phyloP scores from a whole-genome alignment of 1,284 basidiomycete genomes.

The Peniophora sp. region DNA sequence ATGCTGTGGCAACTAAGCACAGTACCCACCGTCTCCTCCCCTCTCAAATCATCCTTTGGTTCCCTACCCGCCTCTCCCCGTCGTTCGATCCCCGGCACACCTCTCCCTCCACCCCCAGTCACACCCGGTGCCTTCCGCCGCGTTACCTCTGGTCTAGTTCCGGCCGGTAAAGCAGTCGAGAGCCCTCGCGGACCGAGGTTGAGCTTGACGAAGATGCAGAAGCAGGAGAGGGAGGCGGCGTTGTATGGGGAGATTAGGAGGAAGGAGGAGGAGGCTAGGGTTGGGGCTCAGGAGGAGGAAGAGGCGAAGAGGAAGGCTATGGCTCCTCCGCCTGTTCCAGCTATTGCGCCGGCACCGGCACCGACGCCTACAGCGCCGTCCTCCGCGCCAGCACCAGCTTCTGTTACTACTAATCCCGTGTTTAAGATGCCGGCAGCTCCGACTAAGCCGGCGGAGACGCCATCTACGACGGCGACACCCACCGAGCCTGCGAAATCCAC shows the following conservation, averaged over 20 bases:
- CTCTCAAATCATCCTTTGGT: background rate
- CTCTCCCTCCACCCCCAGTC: background rate
- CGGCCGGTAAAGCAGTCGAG: background rate
- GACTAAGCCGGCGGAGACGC: slow-evolving; percentile 1
- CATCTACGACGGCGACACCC: slow-evolving; percentile 5
- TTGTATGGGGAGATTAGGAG: slow-evolving; percentile 24
- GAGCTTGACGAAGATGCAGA: slow-evolving; percentile 59
- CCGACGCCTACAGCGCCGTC: slow-evolving; percentile 1
- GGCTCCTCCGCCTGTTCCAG: slow-evolving; percentile 1
- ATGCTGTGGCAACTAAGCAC: background rate
- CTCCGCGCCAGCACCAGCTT: background rate
- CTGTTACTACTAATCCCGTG: background rate
- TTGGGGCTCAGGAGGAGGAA: slow-evolving; percentile 17
- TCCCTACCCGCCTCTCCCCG: background rate
- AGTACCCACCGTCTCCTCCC: background rate
- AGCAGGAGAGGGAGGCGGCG: slow-evolving; percentile 69
- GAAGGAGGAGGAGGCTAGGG: slow-evolving; percentile 21
- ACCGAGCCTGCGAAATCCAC: slow-evolving; percentile 6
- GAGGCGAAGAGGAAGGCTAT: slow-evolving; percentile 7
- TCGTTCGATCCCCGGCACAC: background rate
- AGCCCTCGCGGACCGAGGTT: background rate
- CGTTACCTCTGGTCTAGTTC: background rate
- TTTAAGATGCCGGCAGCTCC: background rate
- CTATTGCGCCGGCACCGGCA: slow-evolving; percentile 8
- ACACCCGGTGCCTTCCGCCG: background rate